These are phyloP conservation scores for Lipomyces orientalis DNA, from an alignment of 805 yeast genomes.

Conservation along the genomic window DNA sequence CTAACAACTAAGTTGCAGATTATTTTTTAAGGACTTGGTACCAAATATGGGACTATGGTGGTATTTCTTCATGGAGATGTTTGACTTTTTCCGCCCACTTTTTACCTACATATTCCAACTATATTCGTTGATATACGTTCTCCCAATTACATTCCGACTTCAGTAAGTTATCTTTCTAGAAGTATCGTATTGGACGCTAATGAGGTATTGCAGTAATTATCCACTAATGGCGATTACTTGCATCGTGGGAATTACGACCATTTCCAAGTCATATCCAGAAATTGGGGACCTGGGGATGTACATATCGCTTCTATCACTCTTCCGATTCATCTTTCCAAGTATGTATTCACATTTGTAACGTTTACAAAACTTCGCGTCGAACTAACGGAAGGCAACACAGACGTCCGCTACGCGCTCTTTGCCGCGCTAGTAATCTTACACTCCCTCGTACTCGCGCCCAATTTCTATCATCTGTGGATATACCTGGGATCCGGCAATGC, in stretches of 20 bases:
- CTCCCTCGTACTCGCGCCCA: conserved; percentile 75
- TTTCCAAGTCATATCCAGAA: conserved; percentile 86
- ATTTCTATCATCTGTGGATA: conserved; percentile 93
- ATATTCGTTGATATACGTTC: conserved; percentile 65
- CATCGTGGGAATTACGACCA: conserved; percentile 58
- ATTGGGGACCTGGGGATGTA: conserved; percentile 74
- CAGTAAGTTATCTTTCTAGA: conserved; percentile 22
- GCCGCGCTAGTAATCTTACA: conserved; percentile 61
- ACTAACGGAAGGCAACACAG: conserved; percentile 30
- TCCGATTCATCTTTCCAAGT: conserved; percentile 49
- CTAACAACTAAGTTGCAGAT: conserved; percentile 43
- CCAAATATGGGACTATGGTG: conserved; percentile 98
- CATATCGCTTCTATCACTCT: conserved; percentile 54
- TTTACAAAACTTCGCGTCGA: neutral
- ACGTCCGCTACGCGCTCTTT: conserved; percentile 54
- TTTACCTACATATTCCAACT: conserved; percentile 84
- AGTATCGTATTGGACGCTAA: neutral
- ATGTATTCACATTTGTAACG: neutral
- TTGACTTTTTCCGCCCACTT: conserved; percentile 83
- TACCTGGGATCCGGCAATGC: conserved; percentile 93
- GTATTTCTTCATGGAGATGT: conserved; percentile 96
- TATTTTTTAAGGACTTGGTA: conserved; percentile 69
- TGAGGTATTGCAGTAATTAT: conserved; percentile 45
- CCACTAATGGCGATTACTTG: conserved; percentile 63
- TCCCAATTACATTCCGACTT: conserved; percentile 79